These are phyloP conservation scores for Torulaspora microellipsoides DNA, from an alignment of 805 yeast species.

Conservation along the genomic window DNA sequence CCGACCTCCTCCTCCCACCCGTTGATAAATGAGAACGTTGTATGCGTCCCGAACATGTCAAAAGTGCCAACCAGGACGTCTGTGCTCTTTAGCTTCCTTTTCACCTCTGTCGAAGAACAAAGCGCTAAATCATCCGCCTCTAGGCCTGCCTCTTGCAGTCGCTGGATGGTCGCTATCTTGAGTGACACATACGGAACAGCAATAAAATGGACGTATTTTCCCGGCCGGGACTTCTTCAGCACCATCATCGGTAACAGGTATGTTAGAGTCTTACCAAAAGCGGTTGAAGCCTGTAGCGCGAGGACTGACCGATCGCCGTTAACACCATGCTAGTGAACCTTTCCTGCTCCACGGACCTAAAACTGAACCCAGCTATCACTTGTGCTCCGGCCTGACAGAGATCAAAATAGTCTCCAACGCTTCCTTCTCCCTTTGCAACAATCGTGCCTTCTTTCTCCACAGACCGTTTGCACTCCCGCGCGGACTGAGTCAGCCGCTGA, in stretches of 20 bases:
- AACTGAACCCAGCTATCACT: not conserved
- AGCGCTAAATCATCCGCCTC: not conserved
- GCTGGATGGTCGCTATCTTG: not conserved
- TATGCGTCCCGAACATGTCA: not conserved
- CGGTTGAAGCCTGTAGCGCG: not conserved
- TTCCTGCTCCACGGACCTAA: not conserved
- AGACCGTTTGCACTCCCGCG: too few relatives aligned
- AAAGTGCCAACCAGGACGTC: not conserved
- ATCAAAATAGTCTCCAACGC: too few relatives aligned
- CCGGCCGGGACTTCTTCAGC: too few relatives aligned
- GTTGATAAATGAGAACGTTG: not conserved
- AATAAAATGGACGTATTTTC: not conserved
- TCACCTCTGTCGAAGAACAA: not conserved
- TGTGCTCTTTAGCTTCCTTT: not conserved
- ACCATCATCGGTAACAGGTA: not conserved
- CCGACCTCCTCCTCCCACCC: not conserved
- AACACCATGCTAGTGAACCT: not conserved
- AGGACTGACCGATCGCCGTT: not conserved
- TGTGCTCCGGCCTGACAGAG: not conserved
- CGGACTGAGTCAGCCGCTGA: too few relatives aligned
- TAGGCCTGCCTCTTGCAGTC: not conserved
- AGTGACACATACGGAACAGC: conserved; percentile 1
- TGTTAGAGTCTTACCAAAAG: not conserved
- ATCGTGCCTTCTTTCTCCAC: too few relatives aligned
- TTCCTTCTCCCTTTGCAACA: too few relatives aligned